Evolutionary conservation across 768 basidiomycete genomes (phyloP), one percentile per base, ranked within the genome.

Genomic region (Sporobolomyces phaffii): DNA sequence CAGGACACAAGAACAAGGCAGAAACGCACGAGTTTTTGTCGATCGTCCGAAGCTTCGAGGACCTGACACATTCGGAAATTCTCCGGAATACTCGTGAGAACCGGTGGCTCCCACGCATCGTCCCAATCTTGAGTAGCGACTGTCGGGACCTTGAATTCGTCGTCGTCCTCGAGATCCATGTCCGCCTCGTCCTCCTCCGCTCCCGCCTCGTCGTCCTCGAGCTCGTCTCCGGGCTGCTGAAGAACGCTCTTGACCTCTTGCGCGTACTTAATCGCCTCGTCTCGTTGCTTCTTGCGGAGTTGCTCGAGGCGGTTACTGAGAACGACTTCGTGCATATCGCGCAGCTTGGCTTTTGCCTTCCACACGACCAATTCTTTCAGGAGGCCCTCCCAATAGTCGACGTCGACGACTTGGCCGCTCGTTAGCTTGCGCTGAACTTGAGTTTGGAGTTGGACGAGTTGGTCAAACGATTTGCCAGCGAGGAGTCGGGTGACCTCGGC

Each of bases 301-400:
- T 98, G 92, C 75, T 98, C 96, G 18, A 99, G 81, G 47, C 96
- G 85, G 76, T 99, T 99, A 62, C 90, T 87, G 58, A 99, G 90
- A 15, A 98, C 93, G 33, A 98, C 88, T 80, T 98, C 92, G 75
- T 99, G 96, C 58, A 98, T 81, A 73, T 82, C 84, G 77, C 90
- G 90, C 44, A 99, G 82, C 75, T 93, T 96, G 10, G 91, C 88
- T 91, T 97, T 97, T 26, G 96, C 89, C 79, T 98, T 98, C 87
- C 90, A 96, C 5, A 98, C 94, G 28, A 97, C 81, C 38, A 99
- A 78, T 77, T 89, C 96, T 78, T 91, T 89, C 62, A 98, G 78
- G 11, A 99, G 79, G 51, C 85, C 83, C 78, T 98, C 96, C 96
- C 96, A 99, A 76, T 98, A 99, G 77, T 99, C 96, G 15, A 86